Evolutionary conservation across 257 asterid genomes (phyloP).

Genomic region (Thymus quinquecostatus): DNA sequence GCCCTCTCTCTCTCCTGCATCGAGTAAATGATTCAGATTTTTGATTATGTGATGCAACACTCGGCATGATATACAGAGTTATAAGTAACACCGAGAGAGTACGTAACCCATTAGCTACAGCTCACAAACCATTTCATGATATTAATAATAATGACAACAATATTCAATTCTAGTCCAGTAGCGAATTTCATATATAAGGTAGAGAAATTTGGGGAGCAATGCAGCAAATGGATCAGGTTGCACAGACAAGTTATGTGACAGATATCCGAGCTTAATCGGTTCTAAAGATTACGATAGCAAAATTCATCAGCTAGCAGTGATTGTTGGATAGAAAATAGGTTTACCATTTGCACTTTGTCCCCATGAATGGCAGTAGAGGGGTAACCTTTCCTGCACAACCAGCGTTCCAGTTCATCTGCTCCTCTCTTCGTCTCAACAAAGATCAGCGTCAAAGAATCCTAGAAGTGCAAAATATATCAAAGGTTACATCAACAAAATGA

Average conservation of each 20-base stretch:
- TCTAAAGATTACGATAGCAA: neutral
- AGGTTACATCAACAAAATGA: neutral
- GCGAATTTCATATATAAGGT: no score
- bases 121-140: neutral
- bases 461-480: slow-evolving; percentile 16
- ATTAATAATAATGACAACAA: neutral
- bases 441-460: slow-evolving; percentile 59
- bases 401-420: slow-evolving; percentile 64
- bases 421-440: slow-evolving; percentile 85
- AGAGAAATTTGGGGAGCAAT: neutral
- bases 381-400: slow-evolving; percentile 56
- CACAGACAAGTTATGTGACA: neutral
- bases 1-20: slow-evolving; percentile 77
- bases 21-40: neutral
- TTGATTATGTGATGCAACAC: neutral
- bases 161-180: no score
- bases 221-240: neutral
- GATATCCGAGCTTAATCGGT: neutral
- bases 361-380: slow-evolving; percentile 78
- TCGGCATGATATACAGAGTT: neutral
- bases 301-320: neutral
- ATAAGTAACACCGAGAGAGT: neutral
- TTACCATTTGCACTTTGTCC: slow-evolving; percentile 75
- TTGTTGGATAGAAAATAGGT: slow-evolving; percentile 14
- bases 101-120: neutral